Evolutionary conservation across 1,139 yeast genomes (phyloP).

Genomic region (Suhomyces kunorum): DNA sequence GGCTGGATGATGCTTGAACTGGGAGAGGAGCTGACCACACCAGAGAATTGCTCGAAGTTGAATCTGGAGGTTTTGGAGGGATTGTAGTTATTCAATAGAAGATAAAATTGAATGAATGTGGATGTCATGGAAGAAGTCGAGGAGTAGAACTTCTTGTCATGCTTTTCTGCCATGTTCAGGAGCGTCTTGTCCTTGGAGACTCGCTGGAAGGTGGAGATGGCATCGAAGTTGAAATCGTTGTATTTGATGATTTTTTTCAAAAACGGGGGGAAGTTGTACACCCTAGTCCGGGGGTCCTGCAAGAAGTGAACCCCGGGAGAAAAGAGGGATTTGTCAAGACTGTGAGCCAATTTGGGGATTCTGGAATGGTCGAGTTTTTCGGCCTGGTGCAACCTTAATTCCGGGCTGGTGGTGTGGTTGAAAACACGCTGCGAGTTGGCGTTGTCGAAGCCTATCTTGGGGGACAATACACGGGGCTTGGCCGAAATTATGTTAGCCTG

Average conservation of each 20-base stretch:
- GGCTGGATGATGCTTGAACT: conserved; percentile 45
- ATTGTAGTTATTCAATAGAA: conserved; percentile 58
- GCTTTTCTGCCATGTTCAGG: conserved; percentile 50
- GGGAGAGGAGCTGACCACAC: conserved; percentile 35
- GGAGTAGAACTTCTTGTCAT: conserved; percentile 55
- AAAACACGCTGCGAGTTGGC: conserved; percentile 1
- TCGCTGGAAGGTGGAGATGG: conserved; percentile 58
- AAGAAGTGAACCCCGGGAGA: conserved; percentile 83
- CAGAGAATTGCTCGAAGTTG: conserved; percentile 39
- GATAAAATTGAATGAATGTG: conserved; percentile 71
- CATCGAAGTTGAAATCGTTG: conserved; percentile 65
- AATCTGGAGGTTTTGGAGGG: conserved; percentile 27
- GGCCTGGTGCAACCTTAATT: conserved; percentile 21
- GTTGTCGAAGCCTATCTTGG: conserved; percentile 6
- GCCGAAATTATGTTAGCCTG: neutral
- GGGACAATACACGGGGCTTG: conserved; percentile 1
- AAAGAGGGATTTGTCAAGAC: conserved; percentile 67
- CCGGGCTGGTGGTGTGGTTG: neutral
- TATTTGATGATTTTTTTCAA: conserved; percentile 65
- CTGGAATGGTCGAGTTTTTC: conserved; percentile 25
- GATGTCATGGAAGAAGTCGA: conserved; percentile 91
- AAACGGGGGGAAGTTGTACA: conserved; percentile 66
- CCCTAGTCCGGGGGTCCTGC: conserved; percentile 74
- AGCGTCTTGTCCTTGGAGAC: conserved; percentile 61
- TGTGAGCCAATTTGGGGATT: conserved; percentile 55